Evolutionary conservation across 2,329 filamentous ascomycete genomes (phyloP), one percentile per base, ranked within the genome.

Genomic region (Canariomyces notabilis): DNA sequence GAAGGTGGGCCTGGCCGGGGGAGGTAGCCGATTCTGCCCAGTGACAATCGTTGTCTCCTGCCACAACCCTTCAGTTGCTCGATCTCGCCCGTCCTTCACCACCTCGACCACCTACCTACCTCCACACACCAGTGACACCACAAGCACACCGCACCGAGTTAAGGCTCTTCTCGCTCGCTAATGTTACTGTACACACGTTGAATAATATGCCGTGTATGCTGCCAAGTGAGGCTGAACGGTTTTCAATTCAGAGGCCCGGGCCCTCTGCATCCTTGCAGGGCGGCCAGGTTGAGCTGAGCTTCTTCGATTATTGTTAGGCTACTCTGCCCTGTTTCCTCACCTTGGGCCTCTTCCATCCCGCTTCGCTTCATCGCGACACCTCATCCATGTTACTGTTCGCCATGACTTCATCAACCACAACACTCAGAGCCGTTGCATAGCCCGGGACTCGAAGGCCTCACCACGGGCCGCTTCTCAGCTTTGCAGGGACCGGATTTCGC

Each of bases 391-490:
- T 35, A 11, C 33, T 7, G 36, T 20, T 35, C 31, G 20, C 26
- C 37, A 48, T 48, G 46, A 20, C n/a, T 21, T 20, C 22, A 6
- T 33, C 32, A 9, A 6, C 37, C 32, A 15, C 23, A 37, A 19
- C 37, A 31, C 19, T 37, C 33, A 14, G 20, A 14, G 16, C 16
- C 5, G 19, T 36, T 29, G 15, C 26, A 22, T 48, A 44, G 32
- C 41, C 31, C 23, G 33, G 41, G 46, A n/a, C 46, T 40, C 2
- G 37, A 48, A 29, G 40, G 29, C 26, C 42, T 20, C 29, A 43
- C 20, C 23, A 33, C 26, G 32, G 11, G 21, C 18, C n/a, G 6
- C 8, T 40, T 32, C 22, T 12, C 35, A 16, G 3, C 22, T 33
- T 8, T 16, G 23, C 34, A 35, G 29, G 33, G 42, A 44, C 26